Percentiles rank a stretch among this genome's conserved stretches.
Evolutionary conservation across 108 stramenopile genomes (phyloP).

Genomic region (Cylindrotheca closterium): DNA sequence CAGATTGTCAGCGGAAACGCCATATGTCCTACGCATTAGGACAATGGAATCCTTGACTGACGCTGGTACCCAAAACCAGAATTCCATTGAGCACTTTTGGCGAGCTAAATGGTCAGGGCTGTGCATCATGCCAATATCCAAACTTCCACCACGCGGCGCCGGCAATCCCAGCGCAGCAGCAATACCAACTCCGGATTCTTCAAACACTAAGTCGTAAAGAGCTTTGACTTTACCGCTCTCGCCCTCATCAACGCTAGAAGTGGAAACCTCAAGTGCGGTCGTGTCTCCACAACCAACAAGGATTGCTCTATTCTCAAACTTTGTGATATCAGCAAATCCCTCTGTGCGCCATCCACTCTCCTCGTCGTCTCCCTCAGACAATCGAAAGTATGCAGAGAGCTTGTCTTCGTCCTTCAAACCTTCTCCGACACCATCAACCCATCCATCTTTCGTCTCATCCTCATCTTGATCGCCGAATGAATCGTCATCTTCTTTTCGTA

Average conservation of each 20-base stretch:
- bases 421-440: constrained; percentile 85
- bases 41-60: constrained; percentile 58
- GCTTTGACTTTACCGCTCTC: constrained; percentile 81
- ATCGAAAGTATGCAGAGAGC: constrained; percentile 76
- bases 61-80: constrained; percentile 80
- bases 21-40: constrained; percentile 61
- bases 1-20: constrained; percentile 48
- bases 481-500: constrained; percentile 53
- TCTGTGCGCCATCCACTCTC: constrained; percentile 65
- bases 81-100: constrained; percentile 76
- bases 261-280: constrained; percentile 48
- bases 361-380: constrained; percentile 86
- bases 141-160: constrained; percentile 65
- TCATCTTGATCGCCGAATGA: constrained; percentile 45
- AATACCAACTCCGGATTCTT: constrained; percentile 49
- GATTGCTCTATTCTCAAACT: constrained; percentile 53
- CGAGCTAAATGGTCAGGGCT: constrained; percentile 47
- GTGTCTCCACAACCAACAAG: constrained; percentile 29
- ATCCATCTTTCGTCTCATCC: constrained; percentile 46
- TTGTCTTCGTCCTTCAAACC: constrained; percentile 86
- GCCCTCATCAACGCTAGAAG: constrained; percentile 88
- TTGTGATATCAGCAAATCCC: constrained; percentile 74
- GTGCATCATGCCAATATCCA: constrained; percentile 87
- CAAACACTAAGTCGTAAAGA: constrained; percentile 80
- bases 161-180: constrained; percentile 61